Conservation (phyloP, 352 stramenopile genomes). For the Phytophthora colocasiae region DNA sequence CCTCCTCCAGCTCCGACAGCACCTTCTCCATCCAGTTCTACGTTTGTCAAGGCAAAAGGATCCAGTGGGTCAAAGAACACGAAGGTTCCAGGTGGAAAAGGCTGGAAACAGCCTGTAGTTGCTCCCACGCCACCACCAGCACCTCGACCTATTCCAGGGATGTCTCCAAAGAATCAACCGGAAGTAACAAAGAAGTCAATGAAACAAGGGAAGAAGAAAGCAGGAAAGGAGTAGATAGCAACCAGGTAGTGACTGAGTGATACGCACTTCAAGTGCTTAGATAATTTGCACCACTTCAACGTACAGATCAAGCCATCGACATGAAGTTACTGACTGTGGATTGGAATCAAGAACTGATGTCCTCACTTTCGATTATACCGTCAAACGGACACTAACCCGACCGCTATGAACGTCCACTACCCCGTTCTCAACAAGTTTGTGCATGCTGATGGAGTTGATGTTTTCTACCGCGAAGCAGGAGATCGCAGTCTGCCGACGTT, state of each 20-base stretch:
- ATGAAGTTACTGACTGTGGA: not conserved
- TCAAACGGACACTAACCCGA: not conserved
- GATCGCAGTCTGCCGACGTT: not conserved
- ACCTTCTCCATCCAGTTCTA: constrained; percentile 18
- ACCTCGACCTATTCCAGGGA: constrained; percentile 45
- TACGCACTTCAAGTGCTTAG: constrained; percentile 9
- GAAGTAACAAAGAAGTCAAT: constrained; percentile 35
- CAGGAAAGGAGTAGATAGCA: constrained; percentile 29
- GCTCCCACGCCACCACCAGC: constrained; percentile 9
- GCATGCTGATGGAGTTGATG: not conserved
- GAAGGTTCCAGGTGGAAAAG: constrained; percentile 32
- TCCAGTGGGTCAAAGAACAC: constrained; percentile 17
- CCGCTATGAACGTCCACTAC: not conserved
- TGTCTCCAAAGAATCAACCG: constrained; percentile 39
- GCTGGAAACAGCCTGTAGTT: constrained; percentile 31
- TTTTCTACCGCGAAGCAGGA: constrained; percentile 6
- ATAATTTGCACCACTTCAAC: constrained; percentile 15
- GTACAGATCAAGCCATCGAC: too few relatives aligned
- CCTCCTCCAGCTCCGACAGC: constrained; percentile 13
- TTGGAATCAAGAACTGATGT: not conserved
- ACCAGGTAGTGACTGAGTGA: constrained; percentile 7
- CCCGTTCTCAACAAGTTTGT: constrained; percentile 1
- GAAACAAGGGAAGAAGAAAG: constrained; percentile 48
- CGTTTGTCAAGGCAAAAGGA: constrained; percentile 31
- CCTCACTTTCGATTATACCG: not conserved